Percentiles rank a stretch among this genome's conserved stretches.
Evolutionary conservation across 179 eudicot genomes (phyloP).

Genomic region (Beta macrorhiza): DNA sequence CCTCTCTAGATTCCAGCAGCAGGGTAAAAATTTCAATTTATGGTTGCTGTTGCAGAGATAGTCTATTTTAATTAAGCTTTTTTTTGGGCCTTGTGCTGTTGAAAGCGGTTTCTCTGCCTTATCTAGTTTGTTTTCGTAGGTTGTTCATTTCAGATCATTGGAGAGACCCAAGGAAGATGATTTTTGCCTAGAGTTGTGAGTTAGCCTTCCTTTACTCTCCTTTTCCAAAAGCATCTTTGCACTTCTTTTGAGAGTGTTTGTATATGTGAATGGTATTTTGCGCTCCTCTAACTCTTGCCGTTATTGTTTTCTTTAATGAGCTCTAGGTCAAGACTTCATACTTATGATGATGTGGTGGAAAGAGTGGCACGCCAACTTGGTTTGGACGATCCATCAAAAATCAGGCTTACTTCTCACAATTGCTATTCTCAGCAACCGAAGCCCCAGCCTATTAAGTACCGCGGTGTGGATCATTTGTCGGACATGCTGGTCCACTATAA

Average conservation of each 20-base stretch:
- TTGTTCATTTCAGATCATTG: constrained; percentile 69
- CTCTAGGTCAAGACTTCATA: constrained; percentile 60
- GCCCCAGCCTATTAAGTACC: constrained; percentile 71
- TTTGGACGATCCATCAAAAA: constrained; percentile 76
- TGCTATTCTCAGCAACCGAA: constrained; percentile 86
- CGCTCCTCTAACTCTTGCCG: constrained; percentile 3
- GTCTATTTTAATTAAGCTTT: background rate
- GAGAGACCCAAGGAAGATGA: constrained; percentile 77
- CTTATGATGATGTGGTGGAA: constrained; percentile 83
- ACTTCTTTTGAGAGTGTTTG: constrained; percentile 8
- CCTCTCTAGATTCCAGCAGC: background rate
- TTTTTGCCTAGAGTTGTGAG: constrained; percentile 73
- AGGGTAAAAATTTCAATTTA: background rate
- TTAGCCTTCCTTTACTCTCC: constrained; percentile 19
- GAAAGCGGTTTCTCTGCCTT: background rate
- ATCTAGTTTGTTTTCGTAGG: constrained; percentile 34
- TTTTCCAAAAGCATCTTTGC: background rate
- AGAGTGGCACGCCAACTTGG: constrained; percentile 65
- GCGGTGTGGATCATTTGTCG: constrained; percentile 69
- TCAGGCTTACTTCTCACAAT: constrained; percentile 80
- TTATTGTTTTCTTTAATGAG: background rate
- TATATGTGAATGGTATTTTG: background rate
- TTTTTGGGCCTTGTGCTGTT: background rate
- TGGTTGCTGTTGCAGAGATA: background rate
- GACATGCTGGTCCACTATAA: constrained; percentile 77